These are phyloP conservation scores for Orbilia javanica DNA, from an alignment of 2,329 filamentous ascomycete species.

Conservation along the genomic window DNA sequence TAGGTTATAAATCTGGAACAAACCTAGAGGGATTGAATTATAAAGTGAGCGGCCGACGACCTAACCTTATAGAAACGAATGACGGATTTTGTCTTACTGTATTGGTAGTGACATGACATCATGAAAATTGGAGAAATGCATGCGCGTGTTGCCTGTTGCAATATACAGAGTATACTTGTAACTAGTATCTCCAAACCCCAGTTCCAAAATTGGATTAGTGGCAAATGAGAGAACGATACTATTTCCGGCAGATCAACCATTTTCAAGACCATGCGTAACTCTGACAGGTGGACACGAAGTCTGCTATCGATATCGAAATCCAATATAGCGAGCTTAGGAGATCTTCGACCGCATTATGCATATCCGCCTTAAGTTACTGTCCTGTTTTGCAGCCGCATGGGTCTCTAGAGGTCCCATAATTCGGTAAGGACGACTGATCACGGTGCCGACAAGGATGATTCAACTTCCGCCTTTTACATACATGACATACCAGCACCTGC, in stretches of 20 bases:
- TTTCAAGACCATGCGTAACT: neutral
- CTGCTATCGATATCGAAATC: neutral
- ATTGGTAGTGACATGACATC: too few species aligned
- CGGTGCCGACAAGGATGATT: neutral
- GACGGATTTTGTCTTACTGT: neutral
- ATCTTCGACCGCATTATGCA: neutral
- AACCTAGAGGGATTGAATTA: too few species aligned
- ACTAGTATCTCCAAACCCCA: too few species aligned
- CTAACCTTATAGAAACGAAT: too few species aligned
- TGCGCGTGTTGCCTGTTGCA: neutral
- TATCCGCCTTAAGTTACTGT: conserved; percentile 1
- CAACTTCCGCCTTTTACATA: neutral
- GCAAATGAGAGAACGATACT: neutral
- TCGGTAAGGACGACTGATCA: neutral
- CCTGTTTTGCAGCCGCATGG: neutral
- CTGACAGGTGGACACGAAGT: too few species aligned
- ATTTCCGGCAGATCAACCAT: neutral
- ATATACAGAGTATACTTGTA: too few species aligned
- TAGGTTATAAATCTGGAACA: too few species aligned
- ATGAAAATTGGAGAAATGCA: neutral
- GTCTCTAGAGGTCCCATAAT: neutral
- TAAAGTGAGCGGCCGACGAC: too few species aligned
- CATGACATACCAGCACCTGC: neutral
- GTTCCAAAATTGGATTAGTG: neutral
- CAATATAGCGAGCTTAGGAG: neutral